Evolutionary conservation across 768 basidiomycete genomes (phyloP), one percentile per base, ranked within the genome.

Genomic region (Melanogaster broomeanus): DNA sequence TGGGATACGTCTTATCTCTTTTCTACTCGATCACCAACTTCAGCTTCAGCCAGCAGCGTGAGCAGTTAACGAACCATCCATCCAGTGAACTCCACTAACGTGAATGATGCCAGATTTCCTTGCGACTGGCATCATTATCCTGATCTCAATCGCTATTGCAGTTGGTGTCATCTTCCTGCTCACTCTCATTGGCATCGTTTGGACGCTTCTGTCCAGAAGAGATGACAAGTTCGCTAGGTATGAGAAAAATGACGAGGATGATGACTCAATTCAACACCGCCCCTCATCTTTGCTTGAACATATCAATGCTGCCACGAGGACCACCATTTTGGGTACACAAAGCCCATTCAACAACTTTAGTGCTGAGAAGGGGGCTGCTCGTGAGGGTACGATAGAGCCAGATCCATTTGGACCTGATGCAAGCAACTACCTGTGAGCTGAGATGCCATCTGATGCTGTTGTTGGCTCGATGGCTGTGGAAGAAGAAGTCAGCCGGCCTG

Each of bases 71-170:
- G 39, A 25, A 12, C 18, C 35, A 19, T n/a, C n/a, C n/a, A n/a
- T 33, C 16, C 18, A 50, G n/a, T 13, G 13, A 13, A 39, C 45
- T 48, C n/a, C 22, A 13, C 40, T 53, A 19, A n/a, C 34, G 12
- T 45, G 40, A 39, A 46, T 10, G 28, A 27, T 31, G 59, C 9
- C 58, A 92, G 93, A 86, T 61, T 90, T 93, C 77, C 80, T 99
- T 49, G 92, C 95, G 0, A 82, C 84, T 21, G 97, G 96, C 2
- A 80, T 98, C 33, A 93, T 99, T 48, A 98, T 98, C 58, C 79
- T 99, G 39, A 94, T 99, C 59, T 95, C 94, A 2, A 97, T 99
- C 56, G 97, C 97, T 22, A 97, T 98, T 58, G 87, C 91, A 10
- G 93, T 94, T 15, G 97, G 96, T 16, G 83, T 98, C 19, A 88